Conservation (phyloP, 2,329 filamentous ascomycete genomes). For the Dothideomycetes sp. region DNA sequence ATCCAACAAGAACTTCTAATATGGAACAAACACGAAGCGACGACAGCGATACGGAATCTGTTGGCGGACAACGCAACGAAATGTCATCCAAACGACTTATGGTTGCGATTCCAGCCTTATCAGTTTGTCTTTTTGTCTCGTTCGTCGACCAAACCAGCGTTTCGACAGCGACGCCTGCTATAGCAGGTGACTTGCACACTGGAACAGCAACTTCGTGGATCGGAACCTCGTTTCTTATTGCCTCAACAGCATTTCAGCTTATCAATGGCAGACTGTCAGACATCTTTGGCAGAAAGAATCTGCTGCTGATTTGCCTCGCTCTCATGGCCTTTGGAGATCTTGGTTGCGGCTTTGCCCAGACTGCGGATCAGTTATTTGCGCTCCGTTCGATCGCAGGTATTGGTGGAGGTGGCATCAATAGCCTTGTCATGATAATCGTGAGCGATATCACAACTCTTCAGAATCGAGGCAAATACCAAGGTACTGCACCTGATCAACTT, state of each 20-base stretch:
- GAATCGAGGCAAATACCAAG: constrained; percentile 11
- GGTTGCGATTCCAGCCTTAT: constrained; percentile 14
- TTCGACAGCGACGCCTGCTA: constrained; percentile 13
- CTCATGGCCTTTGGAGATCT: constrained; percentile 39
- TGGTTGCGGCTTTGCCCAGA: constrained; percentile 35
- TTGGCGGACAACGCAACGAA: constrained; percentile 12
- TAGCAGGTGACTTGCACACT: constrained; percentile 11
- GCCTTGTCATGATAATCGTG: constrained; percentile 23
- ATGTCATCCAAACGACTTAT: constrained; percentile 13
- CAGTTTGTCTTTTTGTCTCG: constrained; percentile 13
- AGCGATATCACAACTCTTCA: constrained; percentile 20
- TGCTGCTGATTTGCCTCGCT: constrained; percentile 26
- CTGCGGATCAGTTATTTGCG: constrained; percentile 30
- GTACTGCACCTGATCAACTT: not conserved
- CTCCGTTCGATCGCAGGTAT: constrained; percentile 18
- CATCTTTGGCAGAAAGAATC: constrained; percentile 38
- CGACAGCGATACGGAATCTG: constrained; percentile 12
- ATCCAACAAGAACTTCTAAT: too few relatives aligned
- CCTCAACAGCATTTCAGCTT: constrained; percentile 36
- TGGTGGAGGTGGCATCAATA: constrained; percentile 21
- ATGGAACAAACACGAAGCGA: not conserved
- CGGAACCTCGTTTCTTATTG: constrained; percentile 3
- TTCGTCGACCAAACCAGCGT: constrained; percentile 14
- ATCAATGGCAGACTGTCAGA: constrained; percentile 40
- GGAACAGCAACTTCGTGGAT: constrained; percentile 1